Evolutionary conservation across 805 yeast genomes (phyloP).

Genomic region (Wickerhamiella kazuoi): DNA sequence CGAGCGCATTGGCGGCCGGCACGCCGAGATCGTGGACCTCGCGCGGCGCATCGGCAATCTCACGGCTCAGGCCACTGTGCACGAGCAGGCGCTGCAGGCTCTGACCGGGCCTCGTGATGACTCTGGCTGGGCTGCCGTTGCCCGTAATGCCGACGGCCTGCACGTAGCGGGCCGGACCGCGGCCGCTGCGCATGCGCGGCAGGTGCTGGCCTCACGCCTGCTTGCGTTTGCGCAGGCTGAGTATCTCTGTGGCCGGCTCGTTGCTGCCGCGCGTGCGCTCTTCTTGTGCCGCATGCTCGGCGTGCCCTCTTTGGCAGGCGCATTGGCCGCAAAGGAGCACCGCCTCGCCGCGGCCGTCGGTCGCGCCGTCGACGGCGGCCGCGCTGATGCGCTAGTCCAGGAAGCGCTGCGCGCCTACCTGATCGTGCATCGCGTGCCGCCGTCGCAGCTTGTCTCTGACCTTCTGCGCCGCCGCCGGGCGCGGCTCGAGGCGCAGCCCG

Average conservation of each 20-base stretch:
- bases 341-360: constrained; percentile 3
- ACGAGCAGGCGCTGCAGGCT: not conserved
- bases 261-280: constrained; percentile 7
- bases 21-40: not conserved
- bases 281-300: constrained; percentile 3
- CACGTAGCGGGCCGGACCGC: constrained; percentile 1
- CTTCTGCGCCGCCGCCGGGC: constrained; percentile 7
- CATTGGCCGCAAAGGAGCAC: not conserved
- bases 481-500: constrained; percentile 3
- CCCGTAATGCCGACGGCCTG: not conserved
- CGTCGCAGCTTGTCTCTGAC: constrained; percentile 6
- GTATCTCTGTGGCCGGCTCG: constrained; percentile 2
- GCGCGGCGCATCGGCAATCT: not conserved
- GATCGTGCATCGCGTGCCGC: constrained; percentile 7
- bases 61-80: not conserved
- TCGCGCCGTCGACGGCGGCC: constrained; percentile 4
- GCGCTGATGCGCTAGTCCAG: constrained; percentile 6
- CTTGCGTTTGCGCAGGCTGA: not conserved
- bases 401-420: constrained; percentile 12
- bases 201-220: not conserved
- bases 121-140: not conserved
- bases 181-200: not conserved
- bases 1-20: not conserved
- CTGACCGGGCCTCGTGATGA: not conserved
- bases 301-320: not conserved